These are phyloP conservation scores for Candida nanaspora DNA, from an alignment of 805 yeast genomes.

Conservation along the genomic window DNA sequence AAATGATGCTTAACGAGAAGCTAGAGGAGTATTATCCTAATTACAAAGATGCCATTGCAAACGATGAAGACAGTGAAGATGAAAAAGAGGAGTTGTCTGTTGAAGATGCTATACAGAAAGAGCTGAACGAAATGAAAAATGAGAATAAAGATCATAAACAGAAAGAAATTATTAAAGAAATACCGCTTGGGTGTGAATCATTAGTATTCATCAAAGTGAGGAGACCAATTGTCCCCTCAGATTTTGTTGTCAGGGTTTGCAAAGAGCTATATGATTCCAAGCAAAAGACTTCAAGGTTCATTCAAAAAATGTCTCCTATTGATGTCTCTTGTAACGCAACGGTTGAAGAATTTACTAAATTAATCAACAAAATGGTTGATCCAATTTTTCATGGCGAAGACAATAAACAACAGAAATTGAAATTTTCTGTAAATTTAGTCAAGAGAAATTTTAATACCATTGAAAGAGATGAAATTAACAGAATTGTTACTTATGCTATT, in stretches of 20 bases:
- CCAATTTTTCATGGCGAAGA: conserved; percentile 53
- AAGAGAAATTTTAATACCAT: conserved; percentile 72
- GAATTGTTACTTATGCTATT: conserved; percentile 32
- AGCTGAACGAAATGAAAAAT: conserved; percentile 55
- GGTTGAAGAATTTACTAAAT: conserved; percentile 54
- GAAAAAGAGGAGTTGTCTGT: conserved; percentile 32
- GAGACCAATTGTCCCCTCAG: conserved; percentile 72
- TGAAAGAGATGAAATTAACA: conserved; percentile 67
- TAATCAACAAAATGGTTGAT: conserved; percentile 52
- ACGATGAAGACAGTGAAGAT: conserved; percentile 12
- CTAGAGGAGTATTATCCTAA: conserved; percentile 36
- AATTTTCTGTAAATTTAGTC: conserved; percentile 77
- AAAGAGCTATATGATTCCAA: conserved; percentile 45
- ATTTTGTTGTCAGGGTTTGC: conserved; percentile 59
- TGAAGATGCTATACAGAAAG: conserved; percentile 71
- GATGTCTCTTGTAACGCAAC: conserved; percentile 68
- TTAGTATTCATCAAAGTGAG: conserved; percentile 78
- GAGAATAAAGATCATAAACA: conserved; percentile 28
- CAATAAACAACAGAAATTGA: conserved; percentile 28
- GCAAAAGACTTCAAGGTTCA: conserved; percentile 57
- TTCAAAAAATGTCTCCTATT: conserved; percentile 78
- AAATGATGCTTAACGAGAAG: conserved; percentile 48
- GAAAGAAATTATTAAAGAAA: conserved; percentile 46
- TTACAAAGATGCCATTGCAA: conserved; percentile 16
- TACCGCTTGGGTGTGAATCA: conserved; percentile 72